Conservation (phyloP, 768 basidiomycete species). For the Lactifluus subvellereus region DNA sequence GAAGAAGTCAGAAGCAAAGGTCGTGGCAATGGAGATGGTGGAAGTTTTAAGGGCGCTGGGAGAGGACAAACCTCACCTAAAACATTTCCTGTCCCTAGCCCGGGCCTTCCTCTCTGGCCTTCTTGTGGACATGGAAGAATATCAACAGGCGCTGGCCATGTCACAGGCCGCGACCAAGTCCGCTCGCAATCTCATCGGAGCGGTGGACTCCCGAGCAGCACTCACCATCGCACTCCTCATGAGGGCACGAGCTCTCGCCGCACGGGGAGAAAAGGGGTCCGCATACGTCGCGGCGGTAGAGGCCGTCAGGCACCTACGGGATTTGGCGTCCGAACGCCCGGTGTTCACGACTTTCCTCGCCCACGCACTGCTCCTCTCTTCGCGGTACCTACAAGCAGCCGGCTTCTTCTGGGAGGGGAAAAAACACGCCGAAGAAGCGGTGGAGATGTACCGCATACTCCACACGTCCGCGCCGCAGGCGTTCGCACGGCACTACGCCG, state of each 20-base stretch:
- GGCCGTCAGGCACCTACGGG: slow-evolving; percentile 9
- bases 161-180: slow-evolving; percentile 14
- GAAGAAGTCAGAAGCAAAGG: slow-evolving; percentile 11
- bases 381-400: slow-evolving; percentile 8
- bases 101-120: slow-evolving; percentile 12
- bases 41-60: background rate
- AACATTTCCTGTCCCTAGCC: slow-evolving; percentile 8
- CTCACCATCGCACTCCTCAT: slow-evolving; percentile 11
- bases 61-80: slow-evolving; percentile 11
- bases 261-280: slow-evolving; percentile 4
- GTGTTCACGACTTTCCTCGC: slow-evolving; percentile 2
- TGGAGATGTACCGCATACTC: background rate
- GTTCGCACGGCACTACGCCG: slow-evolving; percentile 10
- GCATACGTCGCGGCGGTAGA: slow-evolving; percentile 11
- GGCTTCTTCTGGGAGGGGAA: slow-evolving; percentile 15
- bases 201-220: slow-evolving; percentile 12
- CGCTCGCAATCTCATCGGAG: slow-evolving; percentile 12
- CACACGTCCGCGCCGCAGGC: slow-evolving; percentile 6
- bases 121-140: slow-evolving; percentile 8
- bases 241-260: slow-evolving; percentile 2
- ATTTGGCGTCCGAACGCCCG: slow-evolving; percentile 11
- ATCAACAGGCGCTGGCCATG: slow-evolving; percentile 2
- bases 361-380: slow-evolving; percentile 1
- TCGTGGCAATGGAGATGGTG: slow-evolving; percentile 10
- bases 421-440: slow-evolving; percentile 12